Percentiles rank a stretch among this genome's conserved stretches.
Evolutionary conservation across 352 stramenopile species (phyloP).

Genomic region (Blastocystis sp.): DNA sequence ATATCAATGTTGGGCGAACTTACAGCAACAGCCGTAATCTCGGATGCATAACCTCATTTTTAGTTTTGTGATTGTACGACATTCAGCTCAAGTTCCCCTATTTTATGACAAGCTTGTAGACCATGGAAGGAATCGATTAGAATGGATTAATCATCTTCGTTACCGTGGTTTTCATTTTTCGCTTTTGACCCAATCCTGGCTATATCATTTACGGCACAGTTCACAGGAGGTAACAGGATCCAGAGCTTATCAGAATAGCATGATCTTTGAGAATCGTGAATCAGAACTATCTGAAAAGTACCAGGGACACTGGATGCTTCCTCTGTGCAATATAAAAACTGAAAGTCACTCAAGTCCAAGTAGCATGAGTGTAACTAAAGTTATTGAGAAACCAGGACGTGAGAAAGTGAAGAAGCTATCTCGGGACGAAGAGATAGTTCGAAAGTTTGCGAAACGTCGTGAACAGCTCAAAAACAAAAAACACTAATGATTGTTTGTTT

Average conservation of each 20-base stretch:
- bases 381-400: background rate
- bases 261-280: constrained; percentile 18
- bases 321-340: background rate
- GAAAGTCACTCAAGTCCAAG: background rate
- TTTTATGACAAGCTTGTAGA: constrained; percentile 1
- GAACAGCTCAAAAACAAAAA: background rate
- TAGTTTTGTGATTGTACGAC: constrained; percentile 42
- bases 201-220: constrained; percentile 43
- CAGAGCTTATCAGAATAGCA: background rate
- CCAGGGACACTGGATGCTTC: background rate
- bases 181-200: constrained; percentile 45
- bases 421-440: background rate
- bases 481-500: background rate
- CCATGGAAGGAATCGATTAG: constrained; percentile 33
- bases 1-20: constrained; percentile 35
- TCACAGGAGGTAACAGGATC: background rate
- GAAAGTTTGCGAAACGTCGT: constrained; percentile 19
- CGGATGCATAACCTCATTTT: background rate
- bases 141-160: constrained; percentile 48
- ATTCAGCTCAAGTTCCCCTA: background rate
- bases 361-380: background rate
- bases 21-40: constrained; percentile 17
- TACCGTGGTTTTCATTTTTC: constrained; percentile 33
- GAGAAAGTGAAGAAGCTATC: background rate
- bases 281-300: background rate